A percentile compares a stretch with the other conserved stretches of the same genome.
These are phyloP conservation scores for Cephalotrichum gorgonifer DNA, from an alignment of 2,329 filamentous ascomycete genomes.

Conservation along the genomic window DNA sequence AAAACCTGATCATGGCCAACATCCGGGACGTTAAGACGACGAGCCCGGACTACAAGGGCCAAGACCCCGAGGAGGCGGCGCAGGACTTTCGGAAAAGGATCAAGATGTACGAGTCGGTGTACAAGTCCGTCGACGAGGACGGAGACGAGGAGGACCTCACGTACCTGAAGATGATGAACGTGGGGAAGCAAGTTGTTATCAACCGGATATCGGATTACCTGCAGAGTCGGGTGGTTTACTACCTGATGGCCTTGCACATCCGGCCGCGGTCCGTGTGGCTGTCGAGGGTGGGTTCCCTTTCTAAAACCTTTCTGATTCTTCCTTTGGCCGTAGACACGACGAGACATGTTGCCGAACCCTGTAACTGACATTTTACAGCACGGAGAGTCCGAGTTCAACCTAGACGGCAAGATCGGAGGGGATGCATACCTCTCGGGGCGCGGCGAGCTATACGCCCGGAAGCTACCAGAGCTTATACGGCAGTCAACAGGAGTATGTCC, in stretches of 20 bases:
- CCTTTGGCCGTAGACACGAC: not conserved
- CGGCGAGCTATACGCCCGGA: slow-evolving; percentile 77
- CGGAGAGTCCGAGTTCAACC: slow-evolving; percentile 87
- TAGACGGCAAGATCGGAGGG: slow-evolving; percentile 83
- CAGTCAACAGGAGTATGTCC: slow-evolving; percentile 72
- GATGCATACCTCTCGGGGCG: slow-evolving; percentile 80
- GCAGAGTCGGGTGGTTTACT: slow-evolving; percentile 93
- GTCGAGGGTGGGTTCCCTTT: slow-evolving; percentile 55
- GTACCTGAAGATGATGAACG: slow-evolving; percentile 95
- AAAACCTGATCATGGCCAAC: slow-evolving; percentile 95
- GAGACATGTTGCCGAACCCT: no score
- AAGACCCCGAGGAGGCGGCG: slow-evolving; percentile 86
- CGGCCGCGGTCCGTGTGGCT: slow-evolving; percentile 94
- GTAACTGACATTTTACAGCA: slow-evolving; percentile 50
- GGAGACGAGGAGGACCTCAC: slow-evolving; percentile 75
- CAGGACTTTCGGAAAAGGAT: slow-evolving; percentile 90
- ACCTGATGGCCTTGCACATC: slow-evolving; percentile 97
- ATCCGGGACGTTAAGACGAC: slow-evolving; percentile 96
- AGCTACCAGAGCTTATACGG: slow-evolving; percentile 73
- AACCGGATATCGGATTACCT: slow-evolving; percentile 96
- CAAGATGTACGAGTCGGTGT: slow-evolving; percentile 93
- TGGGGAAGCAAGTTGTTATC: slow-evolving; percentile 93
- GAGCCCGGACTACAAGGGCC: slow-evolving; percentile 86
- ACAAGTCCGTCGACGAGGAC: slow-evolving; percentile 79
- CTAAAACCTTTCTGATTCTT: not conserved